A percentile compares a stretch with the other conserved stretches of the same genome.
Evolutionary conservation across 345 rosid species (phyloP).

Genomic region (Euphorbia tirucalli): DNA sequence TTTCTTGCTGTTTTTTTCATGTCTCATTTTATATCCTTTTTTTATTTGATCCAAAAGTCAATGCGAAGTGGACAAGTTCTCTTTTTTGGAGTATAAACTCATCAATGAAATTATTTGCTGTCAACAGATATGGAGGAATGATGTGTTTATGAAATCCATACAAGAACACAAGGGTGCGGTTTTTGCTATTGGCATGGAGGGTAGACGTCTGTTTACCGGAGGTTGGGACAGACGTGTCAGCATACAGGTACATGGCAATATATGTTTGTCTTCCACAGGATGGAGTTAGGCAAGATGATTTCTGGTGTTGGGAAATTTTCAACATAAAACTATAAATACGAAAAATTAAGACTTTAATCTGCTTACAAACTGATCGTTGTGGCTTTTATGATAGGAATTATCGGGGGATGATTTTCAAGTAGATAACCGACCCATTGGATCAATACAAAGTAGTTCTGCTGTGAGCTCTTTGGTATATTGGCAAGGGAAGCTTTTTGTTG

Average conservation of each 20-base stretch:
- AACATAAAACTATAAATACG: too few relatives aligned
- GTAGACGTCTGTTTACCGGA: slow-evolving; percentile 65
- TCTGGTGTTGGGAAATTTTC: too few relatives aligned
- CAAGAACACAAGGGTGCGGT: slow-evolving; percentile 61
- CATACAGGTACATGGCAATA: slow-evolving; percentile 50
- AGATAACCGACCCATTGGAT: slow-evolving; percentile 54
- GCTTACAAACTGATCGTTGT: neutral
- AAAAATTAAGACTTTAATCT: slow-evolving; percentile 3
- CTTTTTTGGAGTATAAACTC: slow-evolving; percentile 4
- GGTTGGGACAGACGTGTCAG: slow-evolving; percentile 82
- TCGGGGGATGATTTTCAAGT: slow-evolving; percentile 60
- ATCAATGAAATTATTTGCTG: slow-evolving; percentile 1
- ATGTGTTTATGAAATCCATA: slow-evolving; percentile 45
- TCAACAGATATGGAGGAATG: slow-evolving; percentile 77
- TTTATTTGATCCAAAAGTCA: neutral
- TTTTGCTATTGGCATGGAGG: slow-evolving; percentile 53
- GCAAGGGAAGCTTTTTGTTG: slow-evolving; percentile 84
- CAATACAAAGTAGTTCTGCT: slow-evolving; percentile 63
- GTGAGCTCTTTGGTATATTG: slow-evolving; percentile 60
- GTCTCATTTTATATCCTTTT: too few relatives aligned
- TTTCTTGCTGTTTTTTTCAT: neutral
- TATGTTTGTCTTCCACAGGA: neutral
- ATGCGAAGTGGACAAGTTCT: neutral
- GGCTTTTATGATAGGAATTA: slow-evolving; percentile 51
- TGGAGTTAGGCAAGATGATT: neutral